phyloP scores from a whole-genome alignment of 345 rosid genomes.

The Gossypium thurberi region DNA sequence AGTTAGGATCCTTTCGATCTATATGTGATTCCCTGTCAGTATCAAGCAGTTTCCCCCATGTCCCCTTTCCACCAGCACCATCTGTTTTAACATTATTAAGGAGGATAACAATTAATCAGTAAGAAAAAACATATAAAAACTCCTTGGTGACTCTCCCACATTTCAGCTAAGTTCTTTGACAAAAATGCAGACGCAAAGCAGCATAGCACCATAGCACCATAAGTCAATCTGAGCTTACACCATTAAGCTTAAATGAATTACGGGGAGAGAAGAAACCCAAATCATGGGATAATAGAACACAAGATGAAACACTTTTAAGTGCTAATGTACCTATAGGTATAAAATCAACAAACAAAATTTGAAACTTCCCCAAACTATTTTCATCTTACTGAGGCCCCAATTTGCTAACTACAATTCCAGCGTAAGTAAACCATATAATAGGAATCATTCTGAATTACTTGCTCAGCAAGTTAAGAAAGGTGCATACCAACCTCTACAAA shows the following conservation, averaged over 20 bases:
- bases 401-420: neutral
- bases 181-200: neutral
- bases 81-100: slow-evolving; percentile 36
- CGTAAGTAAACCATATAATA: neutral
- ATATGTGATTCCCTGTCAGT: slow-evolving; percentile 58
- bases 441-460: neutral
- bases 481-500: neutral
- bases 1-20: slow-evolving; percentile 91
- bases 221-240: neutral
- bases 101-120: neutral
- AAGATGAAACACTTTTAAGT: neutral
- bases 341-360: neutral
- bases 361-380: neutral
- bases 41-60: slow-evolving; percentile 97
- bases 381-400: neutral
- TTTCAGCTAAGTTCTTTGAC: neutral
- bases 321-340: neutral
- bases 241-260: neutral
- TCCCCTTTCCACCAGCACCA: slow-evolving; percentile 94
- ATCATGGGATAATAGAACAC: neutral
- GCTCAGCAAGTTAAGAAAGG: neutral
- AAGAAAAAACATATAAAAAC: neutral
- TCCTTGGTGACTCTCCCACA: neutral
- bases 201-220: neutral
- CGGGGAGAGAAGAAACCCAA: neutral